Base-by-base conservation (phyloP, 139 green algal species). In the Tetradesmus lagerheimii region DNA sequence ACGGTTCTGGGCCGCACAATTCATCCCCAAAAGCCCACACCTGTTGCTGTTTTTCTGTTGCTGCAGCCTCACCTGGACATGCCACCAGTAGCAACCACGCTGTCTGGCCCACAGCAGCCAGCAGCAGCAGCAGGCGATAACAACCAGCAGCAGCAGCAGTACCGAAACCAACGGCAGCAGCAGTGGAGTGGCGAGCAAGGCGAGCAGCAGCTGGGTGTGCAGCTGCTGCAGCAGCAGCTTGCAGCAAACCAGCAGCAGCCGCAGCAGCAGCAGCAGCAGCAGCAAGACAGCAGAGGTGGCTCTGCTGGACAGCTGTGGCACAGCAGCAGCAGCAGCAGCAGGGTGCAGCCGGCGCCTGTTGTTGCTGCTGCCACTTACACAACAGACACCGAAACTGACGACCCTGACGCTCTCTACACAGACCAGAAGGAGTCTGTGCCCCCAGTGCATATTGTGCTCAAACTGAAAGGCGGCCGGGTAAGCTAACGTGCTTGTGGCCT, bases 11-110 rank as follows among this genome's bases (percentile, higher is more conserved):
- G n/a, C n/a, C n/a, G n/a, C n/a, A n/a, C n/a, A n/a, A n/a, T n/a
- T n/a, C n/a, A n/a, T n/a, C n/a, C n/a, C n/a, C n/a, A n/a, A n/a
- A n/a, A n/a, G n/a, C n/a, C n/a, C n/a, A n/a, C 66, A 37, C 66
- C 25, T 37, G 29, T 23, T 76, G 66, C 25, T 37, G 1, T 37
- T 34, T 76, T 16, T 8, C 15, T 87, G 34, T 76, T 18, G 23
- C 57, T 87, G 82, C 57, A 79, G 82, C 57, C 53, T 0, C 31
- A 27, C 11, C 25, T 87, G 0, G 64, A 35, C 34, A 78, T 87
- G 82, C 82, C 82, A 29, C 82, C 82, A 50, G 82, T 87, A 29
- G 82, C 82, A 27, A 87, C 82, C 37, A 82, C 76, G 14, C 41
- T 82, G 1, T n/a, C 76, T 0, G 37, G 5, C 20, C 25, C 43